Evolutionary conservation across 805 yeast genomes (phyloP).

Genomic region (Wickerhamomyces chambardii): DNA sequence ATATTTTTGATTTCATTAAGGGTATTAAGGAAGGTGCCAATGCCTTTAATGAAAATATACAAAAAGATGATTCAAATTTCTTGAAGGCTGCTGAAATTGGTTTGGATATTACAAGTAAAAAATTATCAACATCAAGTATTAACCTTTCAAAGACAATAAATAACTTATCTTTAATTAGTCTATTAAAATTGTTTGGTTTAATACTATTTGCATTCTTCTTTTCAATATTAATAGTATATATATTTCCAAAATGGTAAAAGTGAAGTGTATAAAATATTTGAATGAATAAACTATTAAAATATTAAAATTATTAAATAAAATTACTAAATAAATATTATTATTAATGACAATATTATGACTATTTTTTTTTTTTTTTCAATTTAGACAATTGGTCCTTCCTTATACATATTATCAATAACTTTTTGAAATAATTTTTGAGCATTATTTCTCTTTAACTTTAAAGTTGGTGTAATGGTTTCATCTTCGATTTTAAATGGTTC

Average conservation of each 20-base stretch:
- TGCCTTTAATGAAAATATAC: slow-evolving; percentile 28
- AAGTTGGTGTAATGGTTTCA: slow-evolving; percentile 51
- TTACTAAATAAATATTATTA: no score
- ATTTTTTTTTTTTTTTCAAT: no score
- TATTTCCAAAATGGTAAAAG: slow-evolving; percentile 28
- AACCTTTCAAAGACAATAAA: slow-evolving; percentile 17
- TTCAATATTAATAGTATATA: slow-evolving; percentile 23
- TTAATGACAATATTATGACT: no score
- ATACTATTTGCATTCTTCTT: slow-evolving; percentile 19
- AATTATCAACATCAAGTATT: slow-evolving; percentile 22
- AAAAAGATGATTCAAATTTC: slow-evolving; percentile 27
- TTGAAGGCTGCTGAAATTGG: slow-evolving; percentile 33
- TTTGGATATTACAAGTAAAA: slow-evolving; percentile 26
- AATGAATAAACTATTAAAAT: no score
- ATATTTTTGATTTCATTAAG: slow-evolving; percentile 27
- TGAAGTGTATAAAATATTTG: no score
- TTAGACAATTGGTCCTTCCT: slow-evolving; percentile 24
- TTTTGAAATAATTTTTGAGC: slow-evolving; percentile 32
- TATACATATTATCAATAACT: slow-evolving; percentile 34
- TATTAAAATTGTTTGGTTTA: slow-evolving; percentile 17
- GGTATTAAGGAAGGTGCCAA: slow-evolving; percentile 29
- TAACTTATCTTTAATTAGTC: slow-evolving; percentile 20
- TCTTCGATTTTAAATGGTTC: slow-evolving; percentile 48
- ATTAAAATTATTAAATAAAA: no score
- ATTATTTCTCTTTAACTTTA: slow-evolving; percentile 44